phyloP scores from a whole-genome alignment of 2,329 filamentous ascomycete species.

The Biscogniauxia marginata region DNA sequence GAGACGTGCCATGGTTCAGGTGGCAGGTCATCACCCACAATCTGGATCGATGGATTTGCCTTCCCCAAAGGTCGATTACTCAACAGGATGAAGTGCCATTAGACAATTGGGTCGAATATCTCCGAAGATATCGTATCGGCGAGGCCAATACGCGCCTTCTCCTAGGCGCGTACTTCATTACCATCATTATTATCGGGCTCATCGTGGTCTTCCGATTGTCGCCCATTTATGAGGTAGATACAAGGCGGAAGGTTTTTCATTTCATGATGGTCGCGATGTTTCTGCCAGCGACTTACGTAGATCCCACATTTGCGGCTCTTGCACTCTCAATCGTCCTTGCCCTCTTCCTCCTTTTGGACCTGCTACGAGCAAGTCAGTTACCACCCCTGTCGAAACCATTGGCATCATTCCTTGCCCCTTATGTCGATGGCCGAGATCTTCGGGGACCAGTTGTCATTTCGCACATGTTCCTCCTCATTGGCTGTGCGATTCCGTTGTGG shows the following conservation, averaged over 20 bases:
- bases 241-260: slow-evolving; percentile 93
- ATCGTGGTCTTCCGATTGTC: slow-evolving; percentile 73
- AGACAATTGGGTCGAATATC: slow-evolving; percentile 61
- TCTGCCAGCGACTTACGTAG: slow-evolving; percentile 79
- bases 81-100: slow-evolving; percentile 39
- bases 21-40: slow-evolving; percentile 68
- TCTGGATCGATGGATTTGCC: slow-evolving; percentile 71
- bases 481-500: slow-evolving; percentile 94
- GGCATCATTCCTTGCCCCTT: slow-evolving; percentile 83
- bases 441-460: slow-evolving; percentile 92
- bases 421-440: slow-evolving; percentile 90
- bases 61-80: slow-evolving; percentile 51
- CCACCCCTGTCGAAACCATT: slow-evolving; percentile 85
- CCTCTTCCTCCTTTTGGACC: slow-evolving; percentile 83
- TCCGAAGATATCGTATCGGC: slow-evolving; percentile 66
- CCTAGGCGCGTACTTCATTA: slow-evolving; percentile 70
- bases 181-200: slow-evolving; percentile 69
- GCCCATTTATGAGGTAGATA: slow-evolving; percentile 85
- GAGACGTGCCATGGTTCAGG: slow-evolving; percentile 70
- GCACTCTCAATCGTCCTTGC: slow-evolving; percentile 77
- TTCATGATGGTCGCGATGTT: slow-evolving; percentile 98
- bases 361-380: slow-evolving; percentile 86
- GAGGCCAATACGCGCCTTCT: slow-evolving; percentile 79
- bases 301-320: slow-evolving; percentile 79
- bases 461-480: slow-evolving; percentile 92